phyloP scores from a whole-genome alignment of 148 eudicot genomes.

The Chenopodium berlandieri region DNA sequence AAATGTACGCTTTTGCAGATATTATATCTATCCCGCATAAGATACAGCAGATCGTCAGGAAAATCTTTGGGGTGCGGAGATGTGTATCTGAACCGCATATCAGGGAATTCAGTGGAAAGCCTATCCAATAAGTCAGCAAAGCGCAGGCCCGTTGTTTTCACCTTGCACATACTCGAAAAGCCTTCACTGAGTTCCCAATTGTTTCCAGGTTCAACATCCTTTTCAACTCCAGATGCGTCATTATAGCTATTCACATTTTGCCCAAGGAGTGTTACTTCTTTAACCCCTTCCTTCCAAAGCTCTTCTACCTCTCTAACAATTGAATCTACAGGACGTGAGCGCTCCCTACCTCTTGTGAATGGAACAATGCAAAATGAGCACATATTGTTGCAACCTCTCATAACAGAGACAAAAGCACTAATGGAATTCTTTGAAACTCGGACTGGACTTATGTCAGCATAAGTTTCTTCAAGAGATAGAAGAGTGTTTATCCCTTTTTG shows the following conservation, averaged over 20 bases:
- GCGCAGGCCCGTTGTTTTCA: constrained; percentile 79
- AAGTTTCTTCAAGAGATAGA: constrained; percentile 96
- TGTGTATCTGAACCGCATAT: constrained; percentile 93
- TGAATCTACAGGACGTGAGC: constrained; percentile 96
- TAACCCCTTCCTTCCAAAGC: constrained; percentile 87
- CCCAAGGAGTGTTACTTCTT: constrained; percentile 93
- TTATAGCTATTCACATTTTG: constrained; percentile 98
- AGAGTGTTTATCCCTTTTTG: constrained; percentile 97
- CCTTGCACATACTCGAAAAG: constrained; percentile 82
- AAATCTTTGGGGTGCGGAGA: constrained; percentile 99
- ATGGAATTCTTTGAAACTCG: constrained; percentile 76
- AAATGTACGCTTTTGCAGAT: constrained; percentile 90
- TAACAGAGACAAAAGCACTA: constrained; percentile 87
- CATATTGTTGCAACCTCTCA: constrained; percentile 99
- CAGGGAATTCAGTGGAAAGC: constrained; percentile 83
- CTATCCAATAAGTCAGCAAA: constrained; percentile 91
- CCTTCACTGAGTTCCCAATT: constrained; percentile 94
- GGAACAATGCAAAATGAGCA: constrained; percentile 98
- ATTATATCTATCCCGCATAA: constrained; percentile 85
- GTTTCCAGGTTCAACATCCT: constrained; percentile 52
- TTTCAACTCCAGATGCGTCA: constrained; percentile 64
- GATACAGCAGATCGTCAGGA: constrained; percentile 85
- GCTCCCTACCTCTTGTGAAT: constrained; percentile 95
- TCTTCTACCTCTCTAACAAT: constrained; percentile 87
- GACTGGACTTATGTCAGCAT: constrained; percentile 93